Evolutionary conservation across 2,329 filamentous ascomycete species (phyloP), one percentile per base, ranked within the genome.

Genomic region (Tolypocladium inflatum): DNA sequence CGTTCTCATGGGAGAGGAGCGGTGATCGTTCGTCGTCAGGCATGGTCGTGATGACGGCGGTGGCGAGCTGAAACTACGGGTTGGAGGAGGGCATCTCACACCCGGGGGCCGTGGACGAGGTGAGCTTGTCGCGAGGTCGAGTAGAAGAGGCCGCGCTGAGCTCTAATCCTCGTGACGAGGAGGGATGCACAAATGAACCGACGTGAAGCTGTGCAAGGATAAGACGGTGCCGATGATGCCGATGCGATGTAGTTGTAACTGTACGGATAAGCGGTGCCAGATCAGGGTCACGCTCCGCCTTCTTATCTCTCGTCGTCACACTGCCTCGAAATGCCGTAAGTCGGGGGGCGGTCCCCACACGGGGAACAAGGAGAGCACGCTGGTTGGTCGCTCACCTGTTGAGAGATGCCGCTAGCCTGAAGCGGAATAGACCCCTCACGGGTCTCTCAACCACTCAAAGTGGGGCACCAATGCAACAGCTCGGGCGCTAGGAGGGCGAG

Each of bases 11-110:
- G 17, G 73, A 68, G 51, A 80, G 71, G 59, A 82, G 70, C 42
- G 77, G 78, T 26, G 76, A 73, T 60, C 70, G 71, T 66, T 80
- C 78, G 57, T 80, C 78, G 57, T 74, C 70, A 33, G 78, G 66
- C 78, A 81, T 81, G 59, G 54, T 66, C 57, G 57, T 53, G 58
- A n/a, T 33, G 57, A 10, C 80, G 59, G 54, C 66, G 57, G 55
- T 51, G 57, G 21, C 39, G 54, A 26, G 45, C 55, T 45, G 45
- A 21, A 45, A 23, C 52, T 57, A 45, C 15, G 35, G 35, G 35
- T 9, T 11, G 43, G 39, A 21, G 33, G 37, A 23, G 39, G 53
- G 45, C 55, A 52, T 37, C 48, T 57, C 55, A 38, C 45, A 33
- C 38, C 50, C 13, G 38, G 13, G 39, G 15, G 38, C 30, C 53